Percentiles rank a stretch among this genome's conserved stretches.
Conservation (phyloP, 2,329 filamentous ascomycete genomes). For the Aspergillus luchuensis region DNA sequence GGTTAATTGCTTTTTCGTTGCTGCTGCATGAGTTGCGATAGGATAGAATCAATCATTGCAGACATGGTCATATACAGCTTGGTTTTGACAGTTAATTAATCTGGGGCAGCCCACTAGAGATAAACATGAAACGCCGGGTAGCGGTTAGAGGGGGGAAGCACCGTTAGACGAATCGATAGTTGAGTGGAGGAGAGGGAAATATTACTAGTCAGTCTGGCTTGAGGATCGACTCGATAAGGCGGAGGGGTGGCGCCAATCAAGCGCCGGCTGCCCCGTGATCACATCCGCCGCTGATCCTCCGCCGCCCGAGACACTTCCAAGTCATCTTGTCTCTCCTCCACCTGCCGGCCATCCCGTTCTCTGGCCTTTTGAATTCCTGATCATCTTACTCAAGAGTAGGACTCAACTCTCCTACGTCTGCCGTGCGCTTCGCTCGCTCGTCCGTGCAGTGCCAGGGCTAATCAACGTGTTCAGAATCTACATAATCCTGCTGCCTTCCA, state of each 20-base stretch:
- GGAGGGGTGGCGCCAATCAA: constrained; percentile 14
- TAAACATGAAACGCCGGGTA: background rate
- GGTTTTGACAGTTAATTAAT: background rate
- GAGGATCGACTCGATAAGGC: constrained; percentile 2
- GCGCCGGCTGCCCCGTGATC: constrained; percentile 21
- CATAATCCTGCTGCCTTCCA: constrained; percentile 38
- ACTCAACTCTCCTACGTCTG: background rate
- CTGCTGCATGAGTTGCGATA: constrained; percentile 4
- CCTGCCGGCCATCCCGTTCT: background rate
- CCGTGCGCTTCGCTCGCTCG: background rate
- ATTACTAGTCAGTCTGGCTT: background rate
- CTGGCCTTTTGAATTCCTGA: background rate
- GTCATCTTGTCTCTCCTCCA: constrained; percentile 4
- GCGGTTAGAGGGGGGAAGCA: too few species aligned
- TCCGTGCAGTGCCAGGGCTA: background rate
- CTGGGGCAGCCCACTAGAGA: background rate
- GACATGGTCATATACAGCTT: background rate
- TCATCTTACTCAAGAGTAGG: background rate
- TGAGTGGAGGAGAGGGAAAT: background rate
- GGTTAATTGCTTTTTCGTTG: background rate
- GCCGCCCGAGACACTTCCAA: background rate
- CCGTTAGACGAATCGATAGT: background rate
- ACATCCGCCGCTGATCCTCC: constrained; percentile 10
- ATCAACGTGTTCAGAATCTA: background rate
- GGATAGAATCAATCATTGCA: background rate